Conservation (phyloP, 164 flowering plant genomes). For the Umbilicus rupestris region DNA sequence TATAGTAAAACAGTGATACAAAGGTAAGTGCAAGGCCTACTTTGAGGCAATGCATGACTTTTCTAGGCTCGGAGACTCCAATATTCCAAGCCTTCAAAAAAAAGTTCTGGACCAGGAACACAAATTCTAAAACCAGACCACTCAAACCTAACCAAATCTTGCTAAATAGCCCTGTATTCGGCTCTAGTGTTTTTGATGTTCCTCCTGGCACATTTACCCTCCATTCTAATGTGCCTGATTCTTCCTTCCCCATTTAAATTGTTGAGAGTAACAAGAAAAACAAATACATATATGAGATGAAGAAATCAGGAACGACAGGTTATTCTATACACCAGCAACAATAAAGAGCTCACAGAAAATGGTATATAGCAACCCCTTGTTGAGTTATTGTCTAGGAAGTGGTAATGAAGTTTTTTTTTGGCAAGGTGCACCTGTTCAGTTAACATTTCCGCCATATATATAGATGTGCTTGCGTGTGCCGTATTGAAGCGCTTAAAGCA, state of each 20-base stretch:
- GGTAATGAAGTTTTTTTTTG: not conserved
- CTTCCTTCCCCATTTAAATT: not conserved
- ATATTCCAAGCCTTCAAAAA: conserved; percentile 42
- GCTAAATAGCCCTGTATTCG: conserved; percentile 17
- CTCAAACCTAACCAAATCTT: conserved; percentile 22
- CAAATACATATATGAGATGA: not conserved
- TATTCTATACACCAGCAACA: not conserved
- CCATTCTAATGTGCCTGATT: conserved; percentile 41
- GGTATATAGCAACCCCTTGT: not conserved
- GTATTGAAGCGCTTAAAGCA: not conserved
- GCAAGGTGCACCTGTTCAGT: not conserved
- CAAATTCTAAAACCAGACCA: conserved; percentile 17
- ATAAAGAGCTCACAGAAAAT: not conserved
- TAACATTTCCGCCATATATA: not conserved
- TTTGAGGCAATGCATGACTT: conserved; percentile 53
- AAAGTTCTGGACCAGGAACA: conserved; percentile 22
- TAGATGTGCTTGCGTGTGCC: not conserved
- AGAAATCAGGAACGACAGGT: not conserved
- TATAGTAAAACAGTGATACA: conserved; percentile 58
- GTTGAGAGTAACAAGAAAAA: not conserved
- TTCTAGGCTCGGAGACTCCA: conserved; percentile 45
- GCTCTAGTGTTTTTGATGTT: conserved; percentile 20
- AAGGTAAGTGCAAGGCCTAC: conserved; percentile 66
- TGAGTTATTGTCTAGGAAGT: not conserved
- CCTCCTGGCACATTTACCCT: conserved; percentile 36